Evolutionary conservation across 1,284 basidiomycete species (phyloP).

Genomic region (Xerocomus minutiporus): DNA sequence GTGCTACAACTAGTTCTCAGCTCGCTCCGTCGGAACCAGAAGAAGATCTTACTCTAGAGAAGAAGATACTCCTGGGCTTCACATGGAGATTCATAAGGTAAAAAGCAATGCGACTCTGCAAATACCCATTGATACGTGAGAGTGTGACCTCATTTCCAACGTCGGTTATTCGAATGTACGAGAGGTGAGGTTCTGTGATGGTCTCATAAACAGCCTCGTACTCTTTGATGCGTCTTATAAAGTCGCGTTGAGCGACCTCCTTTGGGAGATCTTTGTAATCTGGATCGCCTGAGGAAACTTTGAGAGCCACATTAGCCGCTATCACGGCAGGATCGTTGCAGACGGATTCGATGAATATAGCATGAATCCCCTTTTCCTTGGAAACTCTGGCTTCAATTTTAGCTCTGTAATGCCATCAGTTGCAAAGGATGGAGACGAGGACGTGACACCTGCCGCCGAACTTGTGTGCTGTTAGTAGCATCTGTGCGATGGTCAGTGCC

Average conservation of each 20-base stretch:
- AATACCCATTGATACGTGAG: constrained; percentile 84
- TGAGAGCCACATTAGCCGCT: constrained; percentile 92
- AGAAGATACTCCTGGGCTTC: constrained; percentile 94
- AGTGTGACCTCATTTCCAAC: constrained; percentile 84
- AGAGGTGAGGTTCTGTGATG: constrained; percentile 81
- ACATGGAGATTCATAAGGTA: constrained; percentile 98
- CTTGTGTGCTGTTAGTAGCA: constrained; percentile 88
- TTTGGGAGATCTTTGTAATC: constrained; percentile 91
- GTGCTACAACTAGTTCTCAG: constrained; percentile 54
- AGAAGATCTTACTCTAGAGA: constrained; percentile 71
- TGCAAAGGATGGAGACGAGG: neutral
- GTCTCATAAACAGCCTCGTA: constrained; percentile 98
- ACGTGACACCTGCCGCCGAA: constrained; percentile 52
- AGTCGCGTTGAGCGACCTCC: constrained; percentile 86
- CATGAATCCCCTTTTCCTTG: constrained; percentile 83
- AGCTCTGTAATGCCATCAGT: constrained; percentile 44
- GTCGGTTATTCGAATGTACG: constrained; percentile 84
- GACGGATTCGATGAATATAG: constrained; percentile 92
- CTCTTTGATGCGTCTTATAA: constrained; percentile 84
- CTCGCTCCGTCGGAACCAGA: neutral
- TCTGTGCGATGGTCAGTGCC: constrained; percentile 44
- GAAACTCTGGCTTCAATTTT: constrained; percentile 81
- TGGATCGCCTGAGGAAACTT: constrained; percentile 94
- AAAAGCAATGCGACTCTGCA: constrained; percentile 96
- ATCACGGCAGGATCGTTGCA: constrained; percentile 95